Evolutionary conservation across 2,329 filamentous ascomycete genomes (phyloP), one percentile per base, ranked within the genome.

Genomic region (Colletotrichum limetticola): DNA sequence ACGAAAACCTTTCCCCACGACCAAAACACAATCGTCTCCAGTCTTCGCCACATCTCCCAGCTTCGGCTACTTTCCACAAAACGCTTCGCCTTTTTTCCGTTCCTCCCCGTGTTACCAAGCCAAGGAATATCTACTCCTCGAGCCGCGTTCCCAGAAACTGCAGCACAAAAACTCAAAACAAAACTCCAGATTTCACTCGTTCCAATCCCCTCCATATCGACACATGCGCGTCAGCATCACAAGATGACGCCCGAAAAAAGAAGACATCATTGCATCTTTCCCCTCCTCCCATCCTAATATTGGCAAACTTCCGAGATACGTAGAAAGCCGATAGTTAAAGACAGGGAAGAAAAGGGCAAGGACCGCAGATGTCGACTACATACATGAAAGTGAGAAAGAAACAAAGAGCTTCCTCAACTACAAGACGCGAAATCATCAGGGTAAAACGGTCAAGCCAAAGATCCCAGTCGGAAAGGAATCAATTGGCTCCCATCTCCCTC

Each of bases 381-480:
- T 68, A 68, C 65, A 72, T 32, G 65, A 57, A 60, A 60, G 46
- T 49, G 56, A 71, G 35, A 28, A 61, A 19, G 49, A 22, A 52
- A 19, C 19, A 22, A 55, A 53, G 24, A 58, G 28, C 58, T 52
- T 62, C 32, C 37, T 62, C 57, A 28, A 37, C 53, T 22, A 56
- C 12, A 42, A 63, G 49, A 53, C 69, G 57, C 32, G 26, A 63
- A 72, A 53, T 46, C 65, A 37, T 63, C 26, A 60, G 46, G 49
- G 26, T 28, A 58, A 52, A 52, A 57, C 16, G 28, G 12, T 8
- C 42, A n/a, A 49, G 42, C 42, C 42, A 49, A 19, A n/a, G 6
- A 49, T 49, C 28, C 35, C 19, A 9, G 19, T 66, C 42, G 57
- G 3, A 58, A 12, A 16, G 35, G 24, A 26, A 7, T 49, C 42